Percentiles rank a stretch among this genome's conserved stretches.
Evolutionary conservation across 805 yeast genomes (phyloP).

Genomic region (Lipomyces spencermartinsiae): DNA sequence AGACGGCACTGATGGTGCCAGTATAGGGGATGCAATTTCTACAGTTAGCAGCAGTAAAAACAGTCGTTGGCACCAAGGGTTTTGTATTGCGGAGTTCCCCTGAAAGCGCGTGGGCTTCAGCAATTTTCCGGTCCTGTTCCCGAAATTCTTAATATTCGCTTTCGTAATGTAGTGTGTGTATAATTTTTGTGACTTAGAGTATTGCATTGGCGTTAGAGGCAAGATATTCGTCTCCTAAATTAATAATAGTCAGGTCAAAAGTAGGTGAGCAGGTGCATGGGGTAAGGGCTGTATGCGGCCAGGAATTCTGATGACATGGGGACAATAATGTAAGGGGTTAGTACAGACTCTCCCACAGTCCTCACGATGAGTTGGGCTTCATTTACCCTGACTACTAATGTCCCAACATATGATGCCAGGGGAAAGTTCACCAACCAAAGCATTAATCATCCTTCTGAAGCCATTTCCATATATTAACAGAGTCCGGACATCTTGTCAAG

Average conservation of each 20-base stretch:
- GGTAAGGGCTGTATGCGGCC: too few species aligned
- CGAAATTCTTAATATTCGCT: neutral
- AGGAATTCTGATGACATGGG: too few species aligned
- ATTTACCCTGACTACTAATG: neutral
- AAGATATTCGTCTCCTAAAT: too few species aligned
- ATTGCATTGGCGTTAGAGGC: neutral
- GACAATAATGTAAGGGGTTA: too few species aligned
- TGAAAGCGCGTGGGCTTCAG: neutral
- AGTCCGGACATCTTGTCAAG: neutral
- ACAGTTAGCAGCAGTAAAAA: too few species aligned
- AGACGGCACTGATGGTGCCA: neutral
- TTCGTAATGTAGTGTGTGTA: neutral
- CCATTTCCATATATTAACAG: neutral
- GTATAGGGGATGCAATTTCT: too few species aligned
- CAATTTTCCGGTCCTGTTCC: neutral
- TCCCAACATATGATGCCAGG: neutral
- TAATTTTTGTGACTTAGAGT: neutral
- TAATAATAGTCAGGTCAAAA: too few species aligned
- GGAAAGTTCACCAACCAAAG: neutral
- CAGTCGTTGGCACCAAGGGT: too few species aligned
- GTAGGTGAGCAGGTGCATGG: too few species aligned
- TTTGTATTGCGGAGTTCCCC: neutral
- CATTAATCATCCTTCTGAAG: neutral
- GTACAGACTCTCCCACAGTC: too few species aligned
- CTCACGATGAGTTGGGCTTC: neutral